phyloP scores from a whole-genome alignment of 164 flowering plant species.

The Taxillus chinensis region DNA sequence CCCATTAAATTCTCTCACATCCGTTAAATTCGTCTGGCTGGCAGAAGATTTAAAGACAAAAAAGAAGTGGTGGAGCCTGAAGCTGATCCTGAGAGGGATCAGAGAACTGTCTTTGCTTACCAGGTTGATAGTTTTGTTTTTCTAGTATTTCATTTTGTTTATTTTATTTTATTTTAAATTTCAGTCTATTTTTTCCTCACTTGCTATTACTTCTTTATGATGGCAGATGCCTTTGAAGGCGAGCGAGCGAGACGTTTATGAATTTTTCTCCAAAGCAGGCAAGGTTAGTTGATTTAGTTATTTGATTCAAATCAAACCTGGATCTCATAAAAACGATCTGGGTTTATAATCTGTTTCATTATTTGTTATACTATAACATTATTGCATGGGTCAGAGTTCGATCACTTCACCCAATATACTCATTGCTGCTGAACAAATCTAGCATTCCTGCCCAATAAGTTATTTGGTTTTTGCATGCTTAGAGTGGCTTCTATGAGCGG shows the following conservation, averaged over 20 bases:
- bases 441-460: too few species aligned
- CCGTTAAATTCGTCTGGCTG: not conserved
- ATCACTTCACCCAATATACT: too few species aligned
- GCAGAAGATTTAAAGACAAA: slow-evolving; percentile 67
- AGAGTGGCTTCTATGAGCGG: too few species aligned
- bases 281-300: slow-evolving; percentile 63
- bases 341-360: too few species aligned
- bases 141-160: not conserved
- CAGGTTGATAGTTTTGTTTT: slow-evolving; percentile 43
- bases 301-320: slow-evolving; percentile 2
- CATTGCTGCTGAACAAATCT: too few species aligned
- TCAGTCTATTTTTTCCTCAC: not conserved
- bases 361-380: too few species aligned
- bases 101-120: slow-evolving; percentile 97
- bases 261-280: slow-evolving; percentile 90
- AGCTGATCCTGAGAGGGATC: slow-evolving; percentile 98
- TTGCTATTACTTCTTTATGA: slow-evolving; percentile 5
- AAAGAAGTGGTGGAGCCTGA: slow-evolving; percentile 81
- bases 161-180: not conserved
- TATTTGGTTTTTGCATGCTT: too few species aligned
- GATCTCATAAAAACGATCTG: not conserved
- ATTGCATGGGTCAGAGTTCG: too few species aligned
- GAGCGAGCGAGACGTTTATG: slow-evolving; percentile 80
- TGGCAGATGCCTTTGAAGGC: slow-evolving; percentile 93
- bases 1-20: too few species aligned